phyloP scores from a whole-genome alignment of 73 alveolate species.

The Uronychia binucleata region DNA sequence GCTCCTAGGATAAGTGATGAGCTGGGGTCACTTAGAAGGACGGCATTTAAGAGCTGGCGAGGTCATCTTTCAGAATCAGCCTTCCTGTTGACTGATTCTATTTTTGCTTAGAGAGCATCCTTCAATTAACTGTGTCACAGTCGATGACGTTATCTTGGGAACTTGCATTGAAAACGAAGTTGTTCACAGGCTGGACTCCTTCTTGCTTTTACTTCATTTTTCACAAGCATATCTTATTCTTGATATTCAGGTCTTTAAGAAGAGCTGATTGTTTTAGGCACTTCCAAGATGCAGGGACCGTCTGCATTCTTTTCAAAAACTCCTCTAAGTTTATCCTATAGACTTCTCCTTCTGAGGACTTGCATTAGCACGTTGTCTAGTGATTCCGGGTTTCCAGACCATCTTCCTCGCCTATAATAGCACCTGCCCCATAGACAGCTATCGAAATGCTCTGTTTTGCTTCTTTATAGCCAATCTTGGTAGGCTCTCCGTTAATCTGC shows the following conservation, averaged over 20 bases:
- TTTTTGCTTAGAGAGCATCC: not conserved
- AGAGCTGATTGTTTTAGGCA: not conserved
- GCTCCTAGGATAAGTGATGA: not conserved
- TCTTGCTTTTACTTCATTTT: not conserved
- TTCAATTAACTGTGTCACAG: not conserved
- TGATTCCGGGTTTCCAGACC: not conserved
- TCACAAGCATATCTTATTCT: not conserved
- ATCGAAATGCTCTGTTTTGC: not conserved
- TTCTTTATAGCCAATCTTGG: not conserved
- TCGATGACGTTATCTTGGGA: not conserved
- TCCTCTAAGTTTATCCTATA: not conserved
- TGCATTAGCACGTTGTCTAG: not conserved
- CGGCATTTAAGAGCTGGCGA: too few relatives aligned
- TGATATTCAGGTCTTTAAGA: not conserved
- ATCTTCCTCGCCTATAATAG: not conserved
- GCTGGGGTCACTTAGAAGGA: too few relatives aligned
- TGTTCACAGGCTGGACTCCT: not conserved
- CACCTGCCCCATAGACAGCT: not conserved
- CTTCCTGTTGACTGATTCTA: not conserved
- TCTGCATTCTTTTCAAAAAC: not conserved
- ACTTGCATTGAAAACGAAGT: not conserved
- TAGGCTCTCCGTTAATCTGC: not conserved
- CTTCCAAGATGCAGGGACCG: not conserved
- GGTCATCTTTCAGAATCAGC: not conserved
- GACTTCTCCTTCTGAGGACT: not conserved